Conservation (phyloP, 345 rosid genomes). For the Lumnitzera littorea region DNA sequence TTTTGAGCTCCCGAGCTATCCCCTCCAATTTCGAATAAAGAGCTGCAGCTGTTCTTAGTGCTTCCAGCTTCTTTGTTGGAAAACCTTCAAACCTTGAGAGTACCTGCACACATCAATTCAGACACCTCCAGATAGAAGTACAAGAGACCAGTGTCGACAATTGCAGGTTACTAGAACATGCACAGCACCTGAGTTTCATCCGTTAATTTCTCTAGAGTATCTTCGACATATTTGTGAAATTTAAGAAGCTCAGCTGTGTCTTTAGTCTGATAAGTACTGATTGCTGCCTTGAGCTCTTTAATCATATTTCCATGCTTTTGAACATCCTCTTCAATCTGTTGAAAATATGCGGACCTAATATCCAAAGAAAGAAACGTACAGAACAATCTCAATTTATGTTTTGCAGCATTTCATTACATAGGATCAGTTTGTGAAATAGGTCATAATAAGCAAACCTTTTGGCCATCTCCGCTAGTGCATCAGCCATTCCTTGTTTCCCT, state of each 20-base stretch:
- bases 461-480: slow-evolving; percentile 63
- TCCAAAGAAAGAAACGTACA: slow-evolving; percentile 1
- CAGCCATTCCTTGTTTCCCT: slow-evolving; percentile 58
- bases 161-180: neutral
- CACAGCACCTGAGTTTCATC: slow-evolving; percentile 61
- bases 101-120: slow-evolving; percentile 24
- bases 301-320: slow-evolving; percentile 33
- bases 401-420: neutral
- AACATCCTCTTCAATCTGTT: slow-evolving; percentile 59
- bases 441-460: slow-evolving; percentile 33
- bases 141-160: neutral
- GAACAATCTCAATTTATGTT: no score
- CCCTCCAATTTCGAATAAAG: slow-evolving; percentile 41
- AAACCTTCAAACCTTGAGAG: slow-evolving; percentile 61
- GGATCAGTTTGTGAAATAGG: neutral
- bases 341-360: slow-evolving; percentile 56
- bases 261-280: slow-evolving; percentile 36
- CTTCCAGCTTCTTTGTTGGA: slow-evolving; percentile 55
- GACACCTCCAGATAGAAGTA: neutral
- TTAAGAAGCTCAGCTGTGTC: slow-evolving; percentile 46
- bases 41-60: slow-evolving; percentile 47
- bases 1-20: slow-evolving; percentile 33
- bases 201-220: slow-evolving; percentile 42
- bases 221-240: slow-evolving; percentile 43
- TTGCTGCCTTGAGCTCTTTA: slow-evolving; percentile 32